Evolutionary conservation across 306 rosid species (phyloP), one percentile per base, ranked within the genome.

Genomic region (Urtica urens): DNA sequence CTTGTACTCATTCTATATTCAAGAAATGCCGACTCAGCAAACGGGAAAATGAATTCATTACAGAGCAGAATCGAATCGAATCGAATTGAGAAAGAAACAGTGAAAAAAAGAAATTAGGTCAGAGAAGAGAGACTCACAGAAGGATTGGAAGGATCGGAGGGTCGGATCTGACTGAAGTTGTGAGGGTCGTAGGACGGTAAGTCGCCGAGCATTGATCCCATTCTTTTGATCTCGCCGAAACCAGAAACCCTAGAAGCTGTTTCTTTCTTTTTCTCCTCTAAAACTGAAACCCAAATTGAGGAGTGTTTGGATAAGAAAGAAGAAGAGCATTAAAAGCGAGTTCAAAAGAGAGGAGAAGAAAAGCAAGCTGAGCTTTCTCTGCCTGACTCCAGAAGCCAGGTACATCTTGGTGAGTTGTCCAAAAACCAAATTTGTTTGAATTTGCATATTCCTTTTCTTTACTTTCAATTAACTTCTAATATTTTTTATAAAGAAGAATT

Each of bases 101-200:
- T 17, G 42, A 63, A 21, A 56, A 54, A 62, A 24, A 30, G 6
- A 12, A 51, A 35, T 19, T 21, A 18, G 23, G 2, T 64, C 20
- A 49, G 10, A 23, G 55, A 74, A 10, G 29, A 33, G 42, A 43
- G 42, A 66, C 94, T 83, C 53, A 88, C 97, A 52, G 93, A 78
- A 63, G 93, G 86, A 38, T 35, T 74, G 10, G 90, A 76, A 57
- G 93, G 84, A 88, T 88, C 95, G 17, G 87, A 74, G 35, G 93
- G 86, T 24, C 93, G 86, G 58, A 84, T 76, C 65, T 81, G 93
- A 72, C 87, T 88, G 81, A 88, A 88, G 76, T 88, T 88, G 71
- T 88, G 84, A 46, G 97, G 93, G 72, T 88, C 81, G 29, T 68
- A 68, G 3, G 97, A 84, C 43, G 95, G 95, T 86, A 69, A 79